These are phyloP conservation scores for Ambrosia trifida DNA, from an alignment of 129 eudicot species.

Conservation along the genomic window DNA sequence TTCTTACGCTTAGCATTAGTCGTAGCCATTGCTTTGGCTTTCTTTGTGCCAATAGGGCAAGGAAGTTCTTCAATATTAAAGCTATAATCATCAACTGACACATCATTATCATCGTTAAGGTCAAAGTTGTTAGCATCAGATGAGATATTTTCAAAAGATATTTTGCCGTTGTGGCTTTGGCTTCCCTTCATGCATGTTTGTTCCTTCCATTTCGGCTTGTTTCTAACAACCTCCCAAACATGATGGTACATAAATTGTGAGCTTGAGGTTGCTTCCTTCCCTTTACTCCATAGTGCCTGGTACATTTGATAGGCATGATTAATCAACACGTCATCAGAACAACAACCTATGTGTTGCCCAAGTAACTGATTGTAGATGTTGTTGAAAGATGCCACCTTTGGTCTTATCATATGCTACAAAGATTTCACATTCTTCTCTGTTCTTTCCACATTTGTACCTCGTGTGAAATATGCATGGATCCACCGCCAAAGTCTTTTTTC, in stretches of 20 bases:
- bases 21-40: background rate
- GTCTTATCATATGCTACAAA: background rate
- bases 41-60: background rate
- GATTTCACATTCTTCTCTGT: background rate
- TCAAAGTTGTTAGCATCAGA: constrained; percentile 1
- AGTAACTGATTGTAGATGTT: background rate
- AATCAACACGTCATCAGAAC: background rate
- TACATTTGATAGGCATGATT: background rate
- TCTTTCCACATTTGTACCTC: background rate
- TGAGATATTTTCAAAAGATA: background rate
- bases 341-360: background rate
- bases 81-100: background rate
- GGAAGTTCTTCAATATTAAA: background rate
- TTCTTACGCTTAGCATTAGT: background rate
- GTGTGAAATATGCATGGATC: background rate
- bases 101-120: background rate
- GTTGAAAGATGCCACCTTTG: no score
- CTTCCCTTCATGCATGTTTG: background rate
- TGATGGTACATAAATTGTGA: no score
- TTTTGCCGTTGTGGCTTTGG: background rate
- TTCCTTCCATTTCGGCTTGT: background rate
- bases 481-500: background rate
- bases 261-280: no score
- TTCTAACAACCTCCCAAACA: no score
- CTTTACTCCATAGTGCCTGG: background rate